Conservation (phyloP, 2,329 filamentous ascomycete genomes). For the Monosporascus sp. region DNA sequence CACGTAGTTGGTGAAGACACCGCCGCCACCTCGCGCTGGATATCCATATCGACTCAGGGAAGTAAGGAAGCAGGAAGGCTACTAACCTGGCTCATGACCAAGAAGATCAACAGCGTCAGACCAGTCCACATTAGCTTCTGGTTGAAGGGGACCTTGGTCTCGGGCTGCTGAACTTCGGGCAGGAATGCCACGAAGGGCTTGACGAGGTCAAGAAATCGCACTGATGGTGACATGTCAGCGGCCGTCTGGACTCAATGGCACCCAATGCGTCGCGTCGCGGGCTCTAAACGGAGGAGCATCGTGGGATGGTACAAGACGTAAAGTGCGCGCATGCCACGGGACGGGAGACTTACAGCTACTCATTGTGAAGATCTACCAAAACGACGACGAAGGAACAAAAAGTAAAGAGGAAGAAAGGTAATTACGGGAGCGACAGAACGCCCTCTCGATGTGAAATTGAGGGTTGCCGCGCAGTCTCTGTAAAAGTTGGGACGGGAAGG, state of each 20-base stretch:
- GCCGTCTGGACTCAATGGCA: constrained; percentile 14
- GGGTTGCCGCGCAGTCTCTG: constrained; percentile 24
- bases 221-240: constrained; percentile 41
- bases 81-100: constrained; percentile 81
- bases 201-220: constrained; percentile 98
- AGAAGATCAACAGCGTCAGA: constrained; percentile 93
- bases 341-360: constrained; percentile 31
- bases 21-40: too few relatives aligned
- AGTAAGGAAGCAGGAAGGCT: neutral
- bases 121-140: constrained; percentile 96
- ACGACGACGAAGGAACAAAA: constrained; percentile 13
- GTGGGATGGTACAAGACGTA: constrained; percentile 1
- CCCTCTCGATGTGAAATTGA: constrained; percentile 14
- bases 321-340: neutral
- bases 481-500: neutral
- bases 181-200: constrained; percentile 99
- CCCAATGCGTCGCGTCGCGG: constrained; percentile 11
- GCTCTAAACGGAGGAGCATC: constrained; percentile 1
- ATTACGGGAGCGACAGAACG: constrained; percentile 20
- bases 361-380: constrained; percentile 22
- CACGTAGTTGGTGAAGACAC: too few relatives aligned
- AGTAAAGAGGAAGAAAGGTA: constrained; percentile 14
- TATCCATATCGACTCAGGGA: too few relatives aligned
- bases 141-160: constrained; percentile 98
- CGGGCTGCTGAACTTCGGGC: constrained; percentile 96